These are phyloP conservation scores for Chaetoscypha palmicola DNA, from an alignment of 2,329 filamentous ascomycete genomes.

Conservation along the genomic window DNA sequence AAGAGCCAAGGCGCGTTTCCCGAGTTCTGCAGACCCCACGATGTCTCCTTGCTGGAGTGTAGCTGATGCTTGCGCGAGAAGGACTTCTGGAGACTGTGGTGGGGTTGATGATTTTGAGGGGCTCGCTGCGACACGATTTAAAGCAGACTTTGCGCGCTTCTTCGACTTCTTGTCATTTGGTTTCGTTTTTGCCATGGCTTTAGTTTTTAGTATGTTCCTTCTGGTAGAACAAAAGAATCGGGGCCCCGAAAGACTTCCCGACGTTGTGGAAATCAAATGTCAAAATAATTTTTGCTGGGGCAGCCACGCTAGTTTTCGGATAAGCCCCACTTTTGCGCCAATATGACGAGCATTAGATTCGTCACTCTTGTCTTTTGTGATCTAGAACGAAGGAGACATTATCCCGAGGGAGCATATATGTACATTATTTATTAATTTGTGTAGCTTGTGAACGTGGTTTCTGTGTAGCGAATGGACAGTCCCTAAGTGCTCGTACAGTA, in stretches of 20 bases:
- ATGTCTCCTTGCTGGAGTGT: constrained; percentile 30
- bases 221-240: background rate
- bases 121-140: constrained; percentile 24
- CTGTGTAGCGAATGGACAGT: constrained; percentile 10
- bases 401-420: constrained; percentile 1
- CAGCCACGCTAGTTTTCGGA: background rate
- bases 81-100: constrained; percentile 17
- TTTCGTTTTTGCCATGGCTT: constrained; percentile 33
- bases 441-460: background rate
- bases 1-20: constrained; percentile 24
- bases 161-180: constrained; percentile 28
- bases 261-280: constrained; percentile 1
- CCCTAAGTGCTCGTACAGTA: constrained; percentile 6
- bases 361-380: background rate
- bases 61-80: constrained; percentile 27
- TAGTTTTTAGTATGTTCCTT: background rate
- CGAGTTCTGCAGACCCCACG: constrained; percentile 24
- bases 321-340: constrained; percentile 3
- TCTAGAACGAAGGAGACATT: background rate
- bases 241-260: background rate
- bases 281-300: constrained; percentile 3
- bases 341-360: background rate
- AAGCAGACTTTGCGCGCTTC: constrained; percentile 24
- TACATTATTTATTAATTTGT: constrained; percentile 11
- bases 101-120: constrained; percentile 22